A percentile compares a stretch with the other conserved stretches of the same genome.
These are phyloP conservation scores for Fusarium redolens DNA, from an alignment of 2,329 filamentous ascomycete genomes.

Conservation along the genomic window DNA sequence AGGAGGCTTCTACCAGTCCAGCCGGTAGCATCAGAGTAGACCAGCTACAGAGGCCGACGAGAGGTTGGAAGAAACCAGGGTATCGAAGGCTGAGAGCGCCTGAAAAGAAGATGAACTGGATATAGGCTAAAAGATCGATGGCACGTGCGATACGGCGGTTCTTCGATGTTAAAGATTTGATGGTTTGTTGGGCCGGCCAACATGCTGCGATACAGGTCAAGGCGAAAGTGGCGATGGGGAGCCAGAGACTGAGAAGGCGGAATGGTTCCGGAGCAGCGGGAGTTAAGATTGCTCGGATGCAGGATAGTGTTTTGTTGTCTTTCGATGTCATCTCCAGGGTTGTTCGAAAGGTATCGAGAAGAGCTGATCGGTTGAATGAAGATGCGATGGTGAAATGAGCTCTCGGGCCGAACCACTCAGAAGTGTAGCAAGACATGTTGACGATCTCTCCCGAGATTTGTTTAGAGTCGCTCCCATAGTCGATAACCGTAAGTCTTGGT, in stretches of 20 bases:
- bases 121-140: conserved; percentile 74
- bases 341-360: conserved; percentile 20
- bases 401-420: background rate
- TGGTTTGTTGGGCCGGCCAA: background rate
- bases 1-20: conserved; percentile 38
- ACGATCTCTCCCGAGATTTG: background rate
- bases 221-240: conserved; percentile 6
- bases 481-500: background rate
- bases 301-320: background rate
- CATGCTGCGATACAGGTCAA: conserved; percentile 9
- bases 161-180: accelerated
- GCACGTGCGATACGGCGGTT: conserved; percentile 3
- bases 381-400: conserved; percentile 5
- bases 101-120: conserved; percentile 79
- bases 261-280: background rate
- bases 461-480: background rate
- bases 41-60: conserved; percentile 75
- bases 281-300: background rate
- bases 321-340: background rate
- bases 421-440: conserved; percentile 14
- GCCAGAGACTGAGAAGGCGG: conserved; percentile 20
- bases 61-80: conserved; percentile 79
- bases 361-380: background rate
- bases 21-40: conserved; percentile 70
- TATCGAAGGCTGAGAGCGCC: conserved; percentile 76